Base-by-base conservation (phyloP, 2,329 filamentous ascomycete species). In the Escovopsis sp. region DNA sequence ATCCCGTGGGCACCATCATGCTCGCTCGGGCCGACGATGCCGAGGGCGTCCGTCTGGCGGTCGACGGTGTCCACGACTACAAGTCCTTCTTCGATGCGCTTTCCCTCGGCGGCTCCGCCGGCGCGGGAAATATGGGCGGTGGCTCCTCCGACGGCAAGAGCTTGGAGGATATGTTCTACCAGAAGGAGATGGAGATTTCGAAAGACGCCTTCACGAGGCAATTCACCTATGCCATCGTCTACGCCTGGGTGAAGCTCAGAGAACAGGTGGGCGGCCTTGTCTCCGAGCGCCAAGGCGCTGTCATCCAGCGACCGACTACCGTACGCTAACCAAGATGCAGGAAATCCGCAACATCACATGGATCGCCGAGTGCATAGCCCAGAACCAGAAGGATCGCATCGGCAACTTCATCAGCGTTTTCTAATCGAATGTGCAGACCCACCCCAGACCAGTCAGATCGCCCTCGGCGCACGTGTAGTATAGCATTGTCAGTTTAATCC, bases 271-370 rank as follows among this genome's bases (percentile, higher is more conserved):
- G 79, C 30, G 24, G 24, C 14, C 2, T 16, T 8, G 27, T 9
- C 5, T 27, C 6, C 27, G 27, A 6, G 11, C 8, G 8, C 27
- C 9, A 7, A 11, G 27, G 27, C 8, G 13, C n/a, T 15, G 15
- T 41, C 27, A 11, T 10, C 12, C 16, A n/a, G 20, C 6, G 7
- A 27, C 30, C 15, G 15, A 34, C 42, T 7, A 0, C n/a, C n/a
- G n/a, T n/a, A 30, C 27, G 8, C 27, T 9, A 9, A 30, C 27
- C 54, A 34, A 5, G 15, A 4, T 15, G 7, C 47, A 96, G 88
- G 91, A 98, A 82, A 95, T 96, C 55, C 84, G 91, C 50, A 98
- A 98, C 65, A 94, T 98, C 57, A 96, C 91, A 40, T 98, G 91
- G 91, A 98, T 98, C 62, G 83, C 91, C 16, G 91, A 98, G 65